Base-by-base conservation (phyloP, 768 basidiomycete species). In the Auriculariales sp. region DNA sequence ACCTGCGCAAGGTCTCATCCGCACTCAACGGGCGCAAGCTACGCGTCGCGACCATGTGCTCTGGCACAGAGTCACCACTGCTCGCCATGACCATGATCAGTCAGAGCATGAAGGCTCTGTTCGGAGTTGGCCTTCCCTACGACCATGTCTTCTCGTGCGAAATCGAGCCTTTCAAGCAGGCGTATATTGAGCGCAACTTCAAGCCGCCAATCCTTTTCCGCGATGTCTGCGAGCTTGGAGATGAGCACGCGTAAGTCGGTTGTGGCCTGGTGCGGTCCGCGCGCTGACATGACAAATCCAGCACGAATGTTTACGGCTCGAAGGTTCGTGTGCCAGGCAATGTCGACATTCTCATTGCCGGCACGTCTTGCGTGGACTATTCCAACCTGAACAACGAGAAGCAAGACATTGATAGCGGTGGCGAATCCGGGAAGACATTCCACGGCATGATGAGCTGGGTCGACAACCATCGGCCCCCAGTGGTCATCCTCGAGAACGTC, bases 101-200 rank as follows among this genome's bases (percentile, higher is more conserved):
- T 50, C 77, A 82, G 52, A 77, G 82, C 3, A 75, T 94, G 55
- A 64, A 76, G 28, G 77, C 81, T 28, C 81, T 82, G 56, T 77
- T 79, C 56, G 74, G 69, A 3, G 57, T 83, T 48, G 67, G 72
- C 2, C 66, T 95, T 50, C 74, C 82, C 24, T 70, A 90, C 47
- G 85, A 93, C 62, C 92, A 95, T 64, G 88, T 93, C 36, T 94
- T 95, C 66, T 94, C 91, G 1, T 95, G 91, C 64, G 91, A 95
- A 66, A 94, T 95, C 50, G 92, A 92, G 60, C 91, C 92, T 3
- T 94, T 91, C 73, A 93, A 95, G 66, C 92, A 93, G 61, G 93
- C 92, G 0, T 95, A 97, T 60, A 97, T 97, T 54, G 93, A 97
- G 61, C 75, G 93, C 28, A 97, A 97, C 63, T 97, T 97, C 61